Base-by-base conservation (phyloP, 2,329 filamentous ascomycete species). In the Penicillium decumbens region DNA sequence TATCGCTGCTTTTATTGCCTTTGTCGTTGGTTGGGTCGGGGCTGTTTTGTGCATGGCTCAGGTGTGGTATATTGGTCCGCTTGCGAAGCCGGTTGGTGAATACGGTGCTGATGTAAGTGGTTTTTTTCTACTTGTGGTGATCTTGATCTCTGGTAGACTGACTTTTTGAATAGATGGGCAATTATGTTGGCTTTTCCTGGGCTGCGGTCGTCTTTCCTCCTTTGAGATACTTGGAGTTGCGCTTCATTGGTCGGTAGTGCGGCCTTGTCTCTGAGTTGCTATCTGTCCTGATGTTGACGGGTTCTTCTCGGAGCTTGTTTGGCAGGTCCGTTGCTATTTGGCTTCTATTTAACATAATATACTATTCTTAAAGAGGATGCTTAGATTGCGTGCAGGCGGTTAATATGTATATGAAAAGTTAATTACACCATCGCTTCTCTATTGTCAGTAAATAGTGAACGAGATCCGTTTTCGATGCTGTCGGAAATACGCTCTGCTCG, bases 1-100 rank as follows among this genome's bases (percentile, higher is more conserved):
- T 0, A 69, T 82, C 51, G 82, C 84, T 0, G 83, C 82, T 0
- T 68, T 84, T 6, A 58, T 74, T 2, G 78, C 83, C 0, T 87
- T 87, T 57, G 64, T 83, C 33, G 61, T 87, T 12, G 83, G 84
- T 3, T 87, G 83, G 83, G 76, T 75, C 3, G 83, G 83, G 7
- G 78, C 82, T 0, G 77, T 88, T 25, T 63, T 87, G 40, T 83
- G 77, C 51, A 87, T 87, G 84, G 80, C 80, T 20, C 83, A 88
- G 70, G 78, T 80, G 3, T 88, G 83, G 79, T 88, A 84, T 65
- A 78, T 81, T 51, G 84, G 84, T 1, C 84, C 83, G 0, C 67
- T 86, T 49, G 81, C 82, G 3, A 72, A 70, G 41, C 65, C 77
- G 45, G 77, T 84, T 15, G 80, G 81, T 0, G 77, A 77, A 18